These are phyloP conservation scores for Leccinum griseonigrum DNA, from an alignment of 1,284 basidiomycete genomes.

Conservation along the genomic window DNA sequence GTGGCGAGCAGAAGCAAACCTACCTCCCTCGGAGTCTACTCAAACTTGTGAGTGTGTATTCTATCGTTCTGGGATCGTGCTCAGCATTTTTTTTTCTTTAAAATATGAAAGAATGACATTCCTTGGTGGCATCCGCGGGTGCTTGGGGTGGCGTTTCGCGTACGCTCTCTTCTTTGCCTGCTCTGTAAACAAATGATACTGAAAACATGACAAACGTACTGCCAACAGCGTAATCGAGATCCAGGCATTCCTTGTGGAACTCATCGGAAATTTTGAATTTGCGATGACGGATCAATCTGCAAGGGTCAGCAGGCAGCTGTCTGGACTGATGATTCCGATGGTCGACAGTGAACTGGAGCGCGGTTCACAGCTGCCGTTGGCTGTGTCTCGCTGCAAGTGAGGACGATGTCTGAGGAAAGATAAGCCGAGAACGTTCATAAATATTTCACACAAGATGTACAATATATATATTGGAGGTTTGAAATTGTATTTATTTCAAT, in stretches of 20 bases:
- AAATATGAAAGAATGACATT: conserved; percentile 41
- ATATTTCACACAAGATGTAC: not conserved
- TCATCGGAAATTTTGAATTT: conserved; percentile 49
- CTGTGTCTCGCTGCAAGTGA: conserved; percentile 39
- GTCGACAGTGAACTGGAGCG: conserved; percentile 45
- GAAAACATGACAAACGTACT: not conserved
- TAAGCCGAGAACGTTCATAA: not conserved
- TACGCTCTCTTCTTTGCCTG: not conserved
- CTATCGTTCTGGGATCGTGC: not conserved
- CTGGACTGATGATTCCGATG: conserved; percentile 44
- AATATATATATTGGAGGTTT: too few species aligned
- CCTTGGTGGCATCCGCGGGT: conserved; percentile 40
- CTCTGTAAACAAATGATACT: not conserved
- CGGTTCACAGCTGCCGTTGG: conserved; percentile 48
- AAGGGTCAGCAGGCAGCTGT: conserved; percentile 39
- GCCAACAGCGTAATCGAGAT: conserved; percentile 44
- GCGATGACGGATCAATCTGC: conserved; percentile 36
- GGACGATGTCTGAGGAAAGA: conserved; percentile 17
- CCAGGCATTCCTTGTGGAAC: conserved; percentile 48
- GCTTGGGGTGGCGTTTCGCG: conserved; percentile 51
- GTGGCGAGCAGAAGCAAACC: conserved; percentile 16
- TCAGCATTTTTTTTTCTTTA: not conserved
- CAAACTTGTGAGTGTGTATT: conserved; percentile 43
- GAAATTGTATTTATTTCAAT: not conserved
- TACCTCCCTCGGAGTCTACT: conserved; percentile 32